phyloP scores from a whole-genome alignment of 805 yeast species.

The Candida succiphila region DNA sequence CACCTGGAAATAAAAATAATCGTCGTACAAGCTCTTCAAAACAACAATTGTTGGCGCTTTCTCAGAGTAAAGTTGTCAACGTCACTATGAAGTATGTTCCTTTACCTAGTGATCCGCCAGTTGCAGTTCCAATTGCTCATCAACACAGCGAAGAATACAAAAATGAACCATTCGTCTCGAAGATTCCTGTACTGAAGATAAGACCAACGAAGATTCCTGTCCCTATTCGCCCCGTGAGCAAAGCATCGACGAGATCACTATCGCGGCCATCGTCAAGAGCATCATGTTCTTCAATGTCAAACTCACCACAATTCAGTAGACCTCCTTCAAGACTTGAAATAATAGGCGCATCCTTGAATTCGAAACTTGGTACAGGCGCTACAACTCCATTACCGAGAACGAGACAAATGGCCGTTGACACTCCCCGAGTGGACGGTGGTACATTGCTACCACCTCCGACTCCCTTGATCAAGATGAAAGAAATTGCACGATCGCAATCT shows the following conservation, averaged over 20 bases:
- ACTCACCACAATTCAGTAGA: background rate
- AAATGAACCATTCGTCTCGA: background rate
- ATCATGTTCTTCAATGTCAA: background rate
- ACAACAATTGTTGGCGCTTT: too few relatives aligned
- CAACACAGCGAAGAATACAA: too few relatives aligned
- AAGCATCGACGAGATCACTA: constrained; percentile 1
- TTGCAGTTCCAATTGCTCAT: background rate
- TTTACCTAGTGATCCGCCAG: background rate
- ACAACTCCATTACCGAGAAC: background rate
- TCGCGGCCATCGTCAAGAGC: background rate
- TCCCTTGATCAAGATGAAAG: constrained; percentile 11
- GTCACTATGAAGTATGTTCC: background rate
- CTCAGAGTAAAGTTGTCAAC: background rate
- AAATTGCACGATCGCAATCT: constrained; percentile 13
- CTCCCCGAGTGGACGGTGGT: background rate
- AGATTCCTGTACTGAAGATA: background rate
- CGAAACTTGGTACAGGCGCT: constrained; percentile 1
- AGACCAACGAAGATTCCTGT: constrained; percentile 15
- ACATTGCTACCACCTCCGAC: constrained; percentile 8
- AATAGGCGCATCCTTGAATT: constrained; percentile 2
- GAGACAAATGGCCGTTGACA: background rate
- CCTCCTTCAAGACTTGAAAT: constrained; percentile 9
- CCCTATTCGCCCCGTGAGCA: constrained; percentile 16
- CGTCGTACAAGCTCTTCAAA: background rate
- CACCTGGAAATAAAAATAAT: constrained; percentile 9